Base-by-base conservation (phyloP, 192 early-diverging fungal genomes). In the Dimargaris verticillata region DNA sequence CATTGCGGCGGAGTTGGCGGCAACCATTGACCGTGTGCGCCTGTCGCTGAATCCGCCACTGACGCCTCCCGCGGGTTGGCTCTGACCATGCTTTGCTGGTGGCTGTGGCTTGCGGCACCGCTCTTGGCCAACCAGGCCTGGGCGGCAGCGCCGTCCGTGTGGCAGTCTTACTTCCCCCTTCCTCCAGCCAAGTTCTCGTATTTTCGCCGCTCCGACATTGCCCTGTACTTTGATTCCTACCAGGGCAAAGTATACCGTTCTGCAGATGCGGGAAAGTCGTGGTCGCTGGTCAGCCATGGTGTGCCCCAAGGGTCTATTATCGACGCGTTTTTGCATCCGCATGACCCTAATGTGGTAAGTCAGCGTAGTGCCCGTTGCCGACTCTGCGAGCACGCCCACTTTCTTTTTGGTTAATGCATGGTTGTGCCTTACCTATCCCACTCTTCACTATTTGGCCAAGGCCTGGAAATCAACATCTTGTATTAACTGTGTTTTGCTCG, bases 311-410 rank as follows among this genome's bases (percentile, higher is more conserved):
- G 63, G 9, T 29, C 46, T 3, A 43, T 73, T 59, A 28, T 52
- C 15, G 61, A 61, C 28, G 42, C 69, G 25, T 9, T 69, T 43
- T 12, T 54, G 4, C 71, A 73, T 51, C 62, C 67, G 29, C 59
- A 46, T 20, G 64, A 62, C 52, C 59, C 60, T 25, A 28, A 52
- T 25, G 24, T 52, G 12, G 46, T 47, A 47, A 20, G 46, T 47
- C 14, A 25, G 13, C 64, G 33, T 33, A 61, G 48, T 22, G 51
- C 38, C 33, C 24, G 22, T 26, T 28, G 52, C 14, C 24, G 28
- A 33, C 46, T 55, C 20, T 17, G 62, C 20, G 44, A 42, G n/a
- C 63, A 20, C 28, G 28, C 50, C 14, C 44, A 12, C 44, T 61
- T 12, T 20, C 45, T 22, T 44, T 41, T 20, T 11, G 2, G 4